These are phyloP conservation scores for Acacia confusa DNA, from an alignment of 306 rosid species.

Conservation along the genomic window DNA sequence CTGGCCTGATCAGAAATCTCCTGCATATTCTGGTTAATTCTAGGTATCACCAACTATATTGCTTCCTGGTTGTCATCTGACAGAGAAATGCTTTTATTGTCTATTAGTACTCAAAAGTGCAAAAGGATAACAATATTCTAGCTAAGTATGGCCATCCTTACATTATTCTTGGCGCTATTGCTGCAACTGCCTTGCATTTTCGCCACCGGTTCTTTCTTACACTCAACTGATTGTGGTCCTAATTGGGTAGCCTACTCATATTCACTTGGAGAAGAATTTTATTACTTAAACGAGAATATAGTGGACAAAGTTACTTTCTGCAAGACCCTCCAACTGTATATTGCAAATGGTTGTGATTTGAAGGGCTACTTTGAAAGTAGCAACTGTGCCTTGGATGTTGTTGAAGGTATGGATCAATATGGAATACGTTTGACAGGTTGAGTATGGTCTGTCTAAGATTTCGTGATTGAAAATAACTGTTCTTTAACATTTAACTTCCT, in stretches of 20 bases:
- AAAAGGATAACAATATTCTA: conserved; percentile 23
- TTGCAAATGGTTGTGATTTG: conserved; percentile 58
- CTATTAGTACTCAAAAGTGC: conserved; percentile 27
- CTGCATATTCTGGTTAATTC: conserved; percentile 22
- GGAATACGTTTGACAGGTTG: conserved; percentile 15
- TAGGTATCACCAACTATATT: not conserved
- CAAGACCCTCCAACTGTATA: conserved; percentile 48
- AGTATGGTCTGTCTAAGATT: conserved; percentile 14
- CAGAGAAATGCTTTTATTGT: conserved; percentile 38
- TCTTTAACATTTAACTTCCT: conserved; percentile 22
- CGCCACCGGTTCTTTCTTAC: conserved; percentile 45
- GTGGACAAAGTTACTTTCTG: conserved; percentile 62
- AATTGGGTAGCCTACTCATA: conserved; percentile 49
- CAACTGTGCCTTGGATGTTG: conserved; percentile 44
- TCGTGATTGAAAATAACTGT: not conserved
- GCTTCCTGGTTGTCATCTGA: conserved; percentile 6
- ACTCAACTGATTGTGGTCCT: conserved; percentile 54
- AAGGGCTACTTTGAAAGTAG: conserved; percentile 45
- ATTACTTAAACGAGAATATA: conserved; percentile 57
- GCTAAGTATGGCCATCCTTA: conserved; percentile 47
- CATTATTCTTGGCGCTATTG: conserved; percentile 44
- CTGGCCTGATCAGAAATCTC: conserved; percentile 32
- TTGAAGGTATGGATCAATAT: conserved; percentile 48
- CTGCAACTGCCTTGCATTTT: conserved; percentile 48
- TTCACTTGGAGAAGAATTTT: conserved; percentile 52